Conservation (phyloP, 2,329 filamentous ascomycete genomes). For the Penicillium sumatraense region DNA sequence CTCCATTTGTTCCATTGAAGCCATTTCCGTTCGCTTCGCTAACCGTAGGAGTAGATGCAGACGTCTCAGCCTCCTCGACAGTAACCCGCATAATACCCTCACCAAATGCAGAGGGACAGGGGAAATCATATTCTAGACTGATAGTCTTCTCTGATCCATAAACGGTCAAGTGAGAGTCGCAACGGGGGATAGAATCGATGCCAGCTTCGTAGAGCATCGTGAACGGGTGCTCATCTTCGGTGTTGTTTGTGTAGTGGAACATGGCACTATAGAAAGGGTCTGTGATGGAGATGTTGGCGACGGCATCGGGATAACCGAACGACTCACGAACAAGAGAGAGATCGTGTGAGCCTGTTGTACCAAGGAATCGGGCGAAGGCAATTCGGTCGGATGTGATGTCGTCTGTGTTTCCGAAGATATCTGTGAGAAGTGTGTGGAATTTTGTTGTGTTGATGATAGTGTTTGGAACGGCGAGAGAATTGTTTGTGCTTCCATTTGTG, state of each 20-base stretch:
- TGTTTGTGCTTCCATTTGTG: slow-evolving; percentile 5
- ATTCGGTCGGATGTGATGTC: slow-evolving; percentile 35
- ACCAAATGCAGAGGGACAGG: slow-evolving; percentile 54
- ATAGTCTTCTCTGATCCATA: slow-evolving; percentile 61
- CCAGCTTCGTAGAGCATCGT: slow-evolving; percentile 63
- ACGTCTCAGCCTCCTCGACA: slow-evolving; percentile 35
- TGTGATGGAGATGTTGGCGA: slow-evolving; percentile 51
- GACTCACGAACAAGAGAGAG: slow-evolving; percentile 60
- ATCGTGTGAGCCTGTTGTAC: slow-evolving; percentile 59
- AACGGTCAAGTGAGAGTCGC: slow-evolving; percentile 47
- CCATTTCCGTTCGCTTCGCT: neutral
- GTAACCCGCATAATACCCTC: slow-evolving; percentile 56
- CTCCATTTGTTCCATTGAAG: neutral
- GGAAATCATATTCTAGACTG: slow-evolving; percentile 60
- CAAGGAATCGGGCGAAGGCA: slow-evolving; percentile 50
- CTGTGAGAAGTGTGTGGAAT: slow-evolving; percentile 27
- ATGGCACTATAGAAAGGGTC: slow-evolving; percentile 47
- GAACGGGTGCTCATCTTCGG: slow-evolving; percentile 42
- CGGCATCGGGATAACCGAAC: slow-evolving; percentile 54
- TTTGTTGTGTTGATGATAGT: slow-evolving; percentile 2
- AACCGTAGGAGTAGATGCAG: neutral
- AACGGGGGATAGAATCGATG: slow-evolving; percentile 55
- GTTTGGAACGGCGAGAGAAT: neutral
- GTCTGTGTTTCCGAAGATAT: slow-evolving; percentile 32
- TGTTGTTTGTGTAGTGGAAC: slow-evolving; percentile 36